Base-by-base conservation (phyloP, 2,329 filamentous ascomycete genomes). In the Epichloe typhina region DNA sequence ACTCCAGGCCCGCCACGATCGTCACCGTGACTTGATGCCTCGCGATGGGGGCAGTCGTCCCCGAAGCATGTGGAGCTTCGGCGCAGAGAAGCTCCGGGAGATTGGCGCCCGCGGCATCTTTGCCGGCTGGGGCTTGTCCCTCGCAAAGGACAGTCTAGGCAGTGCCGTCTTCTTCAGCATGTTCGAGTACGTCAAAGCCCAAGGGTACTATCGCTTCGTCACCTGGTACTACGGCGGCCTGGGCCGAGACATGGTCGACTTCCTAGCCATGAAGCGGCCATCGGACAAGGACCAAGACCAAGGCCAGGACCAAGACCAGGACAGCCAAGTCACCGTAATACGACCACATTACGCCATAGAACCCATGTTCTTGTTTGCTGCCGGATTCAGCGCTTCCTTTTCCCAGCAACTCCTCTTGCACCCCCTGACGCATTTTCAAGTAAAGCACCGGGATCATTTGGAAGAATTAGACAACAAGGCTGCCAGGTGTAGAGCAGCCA, bases 111-210 rank as follows among this genome's bases (percentile, higher is more conserved):
- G 83, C 6, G 86, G 85, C 21, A 77, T 88, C 35, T 88, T 88
- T 59, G 84, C 84, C 1, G 85, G 85, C 40, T 89, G 81, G 77
- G 73, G 77, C 0, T 65, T 90, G 2, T 83, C 79, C 0, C 75
- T 88, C 40, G 59, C 81, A 42, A 87, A 88, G 58, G 84, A 88
- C 59, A 79, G 80, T 31, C 64, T 86, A 5, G 84, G 84, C 12
- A 80, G 77, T 49, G 84, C 81, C 37, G 66, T 86, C 17, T 88
- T 88, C 72, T 90, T 90, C 65, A 79, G 77, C 58, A 79, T 77
- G 0, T 89, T 90, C 55, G 86, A 90, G 66, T 86, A 80, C 46
- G 70, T 88, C 60, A 89, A 89, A 63, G 82, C 80, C 11, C 85
- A 89, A 62, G 74, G 74, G 12, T 71, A 86, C 66, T 88, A 88